Evolutionary conservation across 2,329 filamentous ascomycete species (phyloP).

Genomic region (Hortaea werneckii): DNA sequence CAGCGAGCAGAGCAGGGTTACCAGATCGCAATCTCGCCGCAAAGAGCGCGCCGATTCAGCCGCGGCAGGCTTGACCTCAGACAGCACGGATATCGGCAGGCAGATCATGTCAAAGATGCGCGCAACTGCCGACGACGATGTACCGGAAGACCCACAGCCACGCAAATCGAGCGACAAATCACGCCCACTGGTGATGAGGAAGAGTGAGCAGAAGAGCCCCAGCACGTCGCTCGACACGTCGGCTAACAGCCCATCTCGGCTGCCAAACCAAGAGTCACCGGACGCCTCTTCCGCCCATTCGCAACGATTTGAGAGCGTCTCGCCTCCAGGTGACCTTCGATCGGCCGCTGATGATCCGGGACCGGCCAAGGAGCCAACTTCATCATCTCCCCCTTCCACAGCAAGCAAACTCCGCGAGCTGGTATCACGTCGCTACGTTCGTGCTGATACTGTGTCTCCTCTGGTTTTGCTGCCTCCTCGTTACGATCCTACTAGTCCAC

Average conservation of each 20-base stretch:
- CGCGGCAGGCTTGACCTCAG: neutral
- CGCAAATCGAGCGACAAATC: too few species aligned
- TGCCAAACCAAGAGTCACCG: neutral
- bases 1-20: neutral
- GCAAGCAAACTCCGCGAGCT: neutral
- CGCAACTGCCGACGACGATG: too few species aligned
- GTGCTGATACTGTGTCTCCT: neutral
- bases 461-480: constrained; percentile 8
- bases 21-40: constrained; percentile 7
- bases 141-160: too few species aligned
- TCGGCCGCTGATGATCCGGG: neutral
- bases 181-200: neutral
- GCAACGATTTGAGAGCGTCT: neutral
- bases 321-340: neutral
- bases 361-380: neutral
- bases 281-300: neutral
- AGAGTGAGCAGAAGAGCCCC: neutral
- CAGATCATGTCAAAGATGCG: too few species aligned
- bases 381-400: too few species aligned
- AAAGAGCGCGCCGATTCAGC: constrained; percentile 9
- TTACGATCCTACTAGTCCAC: constrained; percentile 8
- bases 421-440: neutral
- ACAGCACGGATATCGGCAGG: neutral
- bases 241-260: neutral
- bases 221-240: constrained; percentile 1